Percentiles rank a stretch among this genome's conserved stretches.
These are phyloP conservation scores for Pythium grandisporangium DNA, from an alignment of 352 stramenopile genomes.

Conservation along the genomic window DNA sequence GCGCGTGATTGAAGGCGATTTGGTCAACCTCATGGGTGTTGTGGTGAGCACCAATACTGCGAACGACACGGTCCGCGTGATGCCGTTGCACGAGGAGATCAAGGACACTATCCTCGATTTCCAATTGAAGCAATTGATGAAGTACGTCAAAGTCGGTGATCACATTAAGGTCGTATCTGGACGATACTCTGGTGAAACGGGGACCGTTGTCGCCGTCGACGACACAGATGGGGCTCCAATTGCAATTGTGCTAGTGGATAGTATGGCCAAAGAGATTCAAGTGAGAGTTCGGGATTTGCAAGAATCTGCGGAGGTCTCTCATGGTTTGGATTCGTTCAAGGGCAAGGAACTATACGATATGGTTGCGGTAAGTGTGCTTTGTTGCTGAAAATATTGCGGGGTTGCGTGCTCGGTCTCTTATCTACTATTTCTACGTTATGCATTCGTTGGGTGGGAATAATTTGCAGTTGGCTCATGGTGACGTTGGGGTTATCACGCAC, in stretches of 20 bases:
- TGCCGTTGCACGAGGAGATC: slow-evolving; percentile 87
- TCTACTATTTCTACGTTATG: too few relatives aligned
- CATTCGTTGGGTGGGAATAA: too few relatives aligned
- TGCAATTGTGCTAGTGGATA: slow-evolving; percentile 85
- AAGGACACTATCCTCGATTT: slow-evolving; percentile 88
- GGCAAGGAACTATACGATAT: slow-evolving; percentile 88
- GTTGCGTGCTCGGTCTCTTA: background rate
- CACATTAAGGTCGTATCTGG: slow-evolving; percentile 89
- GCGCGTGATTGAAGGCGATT: slow-evolving; percentile 79
- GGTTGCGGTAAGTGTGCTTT: slow-evolving; percentile 51
- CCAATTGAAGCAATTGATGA: slow-evolving; percentile 85
- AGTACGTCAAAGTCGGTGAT: slow-evolving; percentile 88
- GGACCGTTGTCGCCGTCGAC: slow-evolving; percentile 84
- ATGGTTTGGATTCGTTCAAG: slow-evolving; percentile 85
- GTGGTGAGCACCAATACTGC: slow-evolving; percentile 84
- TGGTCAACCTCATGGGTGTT: slow-evolving; percentile 87
- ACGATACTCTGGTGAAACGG: slow-evolving; percentile 84
- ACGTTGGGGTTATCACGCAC: slow-evolving; percentile 88
- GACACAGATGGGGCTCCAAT: slow-evolving; percentile 75
- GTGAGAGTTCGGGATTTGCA: slow-evolving; percentile 86
- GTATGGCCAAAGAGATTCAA: slow-evolving; percentile 87
- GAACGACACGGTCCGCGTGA: slow-evolving; percentile 84
- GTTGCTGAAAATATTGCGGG: background rate
- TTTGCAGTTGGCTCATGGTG: slow-evolving; percentile 59
- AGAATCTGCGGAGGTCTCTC: slow-evolving; percentile 83